phyloP scores from a whole-genome alignment of 2,329 filamentous ascomycete genomes.

The Camillea tinctor region DNA sequence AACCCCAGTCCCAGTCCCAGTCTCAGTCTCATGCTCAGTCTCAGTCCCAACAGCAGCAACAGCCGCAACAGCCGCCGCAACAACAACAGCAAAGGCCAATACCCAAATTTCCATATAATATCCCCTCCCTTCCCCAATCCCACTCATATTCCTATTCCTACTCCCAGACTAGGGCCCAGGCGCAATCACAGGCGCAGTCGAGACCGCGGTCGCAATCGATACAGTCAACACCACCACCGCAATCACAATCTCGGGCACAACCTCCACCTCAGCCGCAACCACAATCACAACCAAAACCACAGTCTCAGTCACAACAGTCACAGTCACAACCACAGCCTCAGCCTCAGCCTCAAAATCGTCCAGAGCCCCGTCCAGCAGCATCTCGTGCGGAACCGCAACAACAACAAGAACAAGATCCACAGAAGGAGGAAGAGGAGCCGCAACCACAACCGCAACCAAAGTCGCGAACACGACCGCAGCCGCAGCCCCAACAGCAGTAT shows the following conservation, averaged over 20 bases:
- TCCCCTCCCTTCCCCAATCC: neutral
- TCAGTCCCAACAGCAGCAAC: neutral
- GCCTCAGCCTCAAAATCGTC: neutral
- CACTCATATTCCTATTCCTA: too few species aligned
- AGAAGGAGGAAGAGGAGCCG: slow-evolving; percentile 4
- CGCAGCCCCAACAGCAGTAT: slow-evolving; percentile 5
- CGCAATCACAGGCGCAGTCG: neutral
- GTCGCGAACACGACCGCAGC: slow-evolving; percentile 8
- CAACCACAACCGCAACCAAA: slow-evolving; percentile 8
- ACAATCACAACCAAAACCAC: slow-evolving; percentile 4
- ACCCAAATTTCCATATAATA: neutral
- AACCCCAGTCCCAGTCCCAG: neutral
- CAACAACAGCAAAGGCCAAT: too few species aligned
- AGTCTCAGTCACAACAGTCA: slow-evolving; percentile 6
- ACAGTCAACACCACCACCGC: slow-evolving; percentile 5
- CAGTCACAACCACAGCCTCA: slow-evolving; percentile 11
- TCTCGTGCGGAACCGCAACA: neutral
- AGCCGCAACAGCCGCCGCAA: too few species aligned
- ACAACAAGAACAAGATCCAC: neutral
- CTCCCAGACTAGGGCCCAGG: neutral
- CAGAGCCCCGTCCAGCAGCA: neutral
- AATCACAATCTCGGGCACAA: slow-evolving; percentile 8
- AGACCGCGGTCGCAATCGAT: slow-evolving; percentile 7
- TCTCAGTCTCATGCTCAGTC: neutral
- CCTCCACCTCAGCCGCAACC: slow-evolving; percentile 11